Evolutionary conservation across 1,139 yeast genomes (phyloP).

Genomic region (Geotrichum aggregatum): DNA sequence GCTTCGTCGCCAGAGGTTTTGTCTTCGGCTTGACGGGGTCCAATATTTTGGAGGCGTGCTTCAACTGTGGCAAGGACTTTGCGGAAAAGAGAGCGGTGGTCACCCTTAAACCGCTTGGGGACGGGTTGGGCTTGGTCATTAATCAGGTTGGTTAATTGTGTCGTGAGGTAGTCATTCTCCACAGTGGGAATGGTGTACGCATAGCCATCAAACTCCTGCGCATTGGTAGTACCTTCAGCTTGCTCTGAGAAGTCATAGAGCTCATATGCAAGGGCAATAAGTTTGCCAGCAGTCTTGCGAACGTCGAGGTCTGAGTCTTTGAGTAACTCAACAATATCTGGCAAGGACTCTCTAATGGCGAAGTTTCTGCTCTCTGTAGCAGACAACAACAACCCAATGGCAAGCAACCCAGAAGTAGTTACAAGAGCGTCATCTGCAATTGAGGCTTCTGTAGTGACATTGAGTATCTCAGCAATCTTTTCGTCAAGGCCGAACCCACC

Average conservation of each 20-base stretch:
- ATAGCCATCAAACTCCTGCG: conserved; percentile 35
- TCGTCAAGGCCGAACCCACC: conserved; percentile 39
- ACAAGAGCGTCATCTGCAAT: conserved; percentile 30
- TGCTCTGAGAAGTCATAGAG: conserved; percentile 46
- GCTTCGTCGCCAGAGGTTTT: conserved; percentile 9
- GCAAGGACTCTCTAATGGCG: conserved; percentile 33
- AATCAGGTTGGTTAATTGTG: conserved; percentile 47
- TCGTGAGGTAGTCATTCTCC: conserved; percentile 52
- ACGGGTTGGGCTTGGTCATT: conserved; percentile 44
- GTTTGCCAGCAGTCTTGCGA: conserved; percentile 52
- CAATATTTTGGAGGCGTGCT: conserved; percentile 15
- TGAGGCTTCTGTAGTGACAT: conserved; percentile 34
- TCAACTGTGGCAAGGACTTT: conserved; percentile 50
- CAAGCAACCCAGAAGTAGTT: conserved; percentile 35
- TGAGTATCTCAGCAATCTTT: conserved; percentile 30
- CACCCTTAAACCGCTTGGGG: conserved; percentile 49
- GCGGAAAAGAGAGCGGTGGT: conserved; percentile 58
- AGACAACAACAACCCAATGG: conserved; percentile 33
- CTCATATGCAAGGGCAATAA: conserved; percentile 62
- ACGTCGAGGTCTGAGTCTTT: conserved; percentile 29
- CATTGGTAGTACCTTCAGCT: conserved; percentile 40
- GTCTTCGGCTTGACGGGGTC: conserved; percentile 15
- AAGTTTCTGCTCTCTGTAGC: conserved; percentile 25
- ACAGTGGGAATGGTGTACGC: conserved; percentile 50
- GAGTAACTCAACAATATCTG: conserved; percentile 33